These are phyloP conservation scores for Selenicereus undatus DNA, from an alignment of 148 eudicot genomes.

Conservation along the genomic window DNA sequence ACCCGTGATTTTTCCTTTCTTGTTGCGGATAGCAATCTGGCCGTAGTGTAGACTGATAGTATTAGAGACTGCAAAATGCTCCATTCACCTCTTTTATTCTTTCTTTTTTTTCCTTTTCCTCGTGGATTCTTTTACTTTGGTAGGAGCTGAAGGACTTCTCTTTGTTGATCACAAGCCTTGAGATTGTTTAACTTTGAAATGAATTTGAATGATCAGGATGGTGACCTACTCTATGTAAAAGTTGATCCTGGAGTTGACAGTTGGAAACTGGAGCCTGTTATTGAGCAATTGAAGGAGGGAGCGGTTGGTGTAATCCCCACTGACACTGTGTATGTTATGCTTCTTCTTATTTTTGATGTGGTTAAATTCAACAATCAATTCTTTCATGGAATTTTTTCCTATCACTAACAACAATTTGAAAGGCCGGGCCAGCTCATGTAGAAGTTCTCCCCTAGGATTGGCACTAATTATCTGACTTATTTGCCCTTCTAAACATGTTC, in stretches of 20 bases:
- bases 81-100: neutral
- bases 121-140: neutral
- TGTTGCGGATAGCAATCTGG: neutral
- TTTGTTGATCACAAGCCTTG: neutral
- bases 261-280: constrained; percentile 77
- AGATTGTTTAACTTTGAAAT: neutral
- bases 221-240: constrained; percentile 58
- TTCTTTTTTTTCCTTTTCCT: too few relatives aligned
- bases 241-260: constrained; percentile 78
- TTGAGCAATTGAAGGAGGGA: constrained; percentile 61
- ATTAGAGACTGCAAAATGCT: neutral
- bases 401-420: neutral
- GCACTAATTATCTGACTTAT: neutral
- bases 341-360: neutral
- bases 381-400: neutral
- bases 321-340: constrained; percentile 69
- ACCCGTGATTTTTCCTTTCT: neutral
- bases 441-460: neutral
- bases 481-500: neutral
- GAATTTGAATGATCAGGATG: constrained; percentile 40
- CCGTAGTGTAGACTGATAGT: neutral
- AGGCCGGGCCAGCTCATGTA: neutral
- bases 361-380: neutral
- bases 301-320: constrained; percentile 98
- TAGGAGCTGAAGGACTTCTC: neutral